Evolutionary conservation across 139 green algal species (phyloP), one percentile per base, ranked within the genome.

Genomic region (Spirogloea muscicola): DNA sequence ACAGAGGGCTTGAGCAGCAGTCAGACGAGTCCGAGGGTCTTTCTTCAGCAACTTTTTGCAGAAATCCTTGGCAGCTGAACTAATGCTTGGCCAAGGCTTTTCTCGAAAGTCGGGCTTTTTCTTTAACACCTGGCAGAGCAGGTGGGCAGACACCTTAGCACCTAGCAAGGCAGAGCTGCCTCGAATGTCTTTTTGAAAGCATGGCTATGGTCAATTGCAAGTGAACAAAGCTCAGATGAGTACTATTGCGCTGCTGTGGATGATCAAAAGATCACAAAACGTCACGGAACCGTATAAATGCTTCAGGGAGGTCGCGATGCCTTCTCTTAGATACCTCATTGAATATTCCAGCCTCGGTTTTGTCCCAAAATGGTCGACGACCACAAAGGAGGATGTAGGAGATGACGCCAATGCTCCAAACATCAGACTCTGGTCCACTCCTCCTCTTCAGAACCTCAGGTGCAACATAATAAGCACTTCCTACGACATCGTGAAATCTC

Each of bases 391-490:
- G 63, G 38, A 90, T 89, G 81, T 91, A 91, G 52, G 85, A 82
- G 21, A 91, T 87, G 38, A 91, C 87, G 27, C 87, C 87, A 43
- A 85, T 65, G 18, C 79, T 88, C 87, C 87, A 91, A 25, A 91
- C 76, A 73, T 91, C 87, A n/a, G 83, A 71, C 58, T 69, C 61
- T 27, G 78, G 80, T 39, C 58, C 67, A 43, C 86, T 89, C 37
- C 68, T 62, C 9, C 69, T 36, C 40, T 66, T 61, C 43, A 90
- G 74, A 27, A 90, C 88, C 77, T 94, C 89, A 10, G 88, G 88
- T 0, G 88, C 88, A 10, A 92, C 88, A 58, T 92, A 92, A 76
- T 89, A 92, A 0, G 88, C 84, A 21, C 68, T 87, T 3, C 88
- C 88, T 0, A 92, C 84, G 33, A 92, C 80, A 68, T 92, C 88